Evolutionary conservation across 441 rosid species (phyloP).

Genomic region (Cnidoscolus chayamansa): DNA sequence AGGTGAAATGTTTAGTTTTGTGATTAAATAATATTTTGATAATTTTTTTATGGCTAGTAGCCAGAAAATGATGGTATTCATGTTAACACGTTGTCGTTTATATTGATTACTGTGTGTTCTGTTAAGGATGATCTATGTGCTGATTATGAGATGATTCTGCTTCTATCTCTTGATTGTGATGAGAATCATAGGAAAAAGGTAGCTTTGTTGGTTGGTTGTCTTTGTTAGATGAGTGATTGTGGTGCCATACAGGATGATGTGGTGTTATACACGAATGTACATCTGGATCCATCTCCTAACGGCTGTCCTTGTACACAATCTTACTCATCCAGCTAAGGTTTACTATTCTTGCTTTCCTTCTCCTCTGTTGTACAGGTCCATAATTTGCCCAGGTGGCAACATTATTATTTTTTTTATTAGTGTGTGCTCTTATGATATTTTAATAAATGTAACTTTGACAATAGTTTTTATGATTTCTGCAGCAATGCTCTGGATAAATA

Average conservation of each 20-base stretch:
- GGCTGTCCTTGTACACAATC: constrained; percentile 50
- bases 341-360: constrained; percentile 44
- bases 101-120: constrained; percentile 3
- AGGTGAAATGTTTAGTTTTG: background rate
- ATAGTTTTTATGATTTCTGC: constrained; percentile 18
- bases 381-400: constrained; percentile 17
- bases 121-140: constrained; percentile 19
- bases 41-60: background rate
- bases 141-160: constrained; percentile 18
- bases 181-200: constrained; percentile 41
- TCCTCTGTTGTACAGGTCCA: constrained; percentile 15
- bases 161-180: constrained; percentile 14
- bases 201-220: constrained; percentile 46
- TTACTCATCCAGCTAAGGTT: constrained; percentile 63
- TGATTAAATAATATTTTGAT: background rate
- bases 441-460: constrained; percentile 11
- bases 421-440: constrained; percentile 6
- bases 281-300: constrained; percentile 56
- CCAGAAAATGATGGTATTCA: background rate
- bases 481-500: constrained; percentile 19
- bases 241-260: constrained; percentile 64
- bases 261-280: constrained; percentile 37
- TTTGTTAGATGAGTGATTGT: constrained; percentile 58
- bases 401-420: constrained; percentile 13
- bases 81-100: background rate